Conservation (phyloP, 2,329 filamentous ascomycete species). For the Parastagonospora avenae region DNA sequence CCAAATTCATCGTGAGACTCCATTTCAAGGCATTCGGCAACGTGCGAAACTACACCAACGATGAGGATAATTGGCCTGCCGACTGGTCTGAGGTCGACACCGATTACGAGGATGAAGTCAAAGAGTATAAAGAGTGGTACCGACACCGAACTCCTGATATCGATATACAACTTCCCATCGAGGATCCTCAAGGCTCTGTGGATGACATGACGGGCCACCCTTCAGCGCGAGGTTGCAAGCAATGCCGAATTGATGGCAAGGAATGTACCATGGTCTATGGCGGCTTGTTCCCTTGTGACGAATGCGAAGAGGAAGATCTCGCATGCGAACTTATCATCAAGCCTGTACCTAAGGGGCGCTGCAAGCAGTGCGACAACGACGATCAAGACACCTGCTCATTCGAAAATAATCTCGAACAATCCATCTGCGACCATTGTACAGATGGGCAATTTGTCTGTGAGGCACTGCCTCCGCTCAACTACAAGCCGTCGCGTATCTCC, state of each 20-base stretch:
- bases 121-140: conserved; percentile 9
- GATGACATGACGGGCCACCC: conserved; percentile 44
- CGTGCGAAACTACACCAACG: conserved; percentile 28
- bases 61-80: conserved; percentile 35
- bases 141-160: conserved; percentile 16
- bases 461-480: conserved; percentile 17
- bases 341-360: conserved; percentile 37
- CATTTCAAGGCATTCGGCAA: conserved; percentile 19
- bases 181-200: conserved; percentile 25
- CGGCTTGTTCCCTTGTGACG: conserved; percentile 32
- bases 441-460: conserved; percentile 18
- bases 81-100: conserved; percentile 26
- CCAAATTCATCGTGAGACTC: conserved; percentile 27
- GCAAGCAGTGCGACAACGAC: conserved; percentile 32
- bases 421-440: conserved; percentile 26
- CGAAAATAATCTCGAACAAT: conserved; percentile 16
- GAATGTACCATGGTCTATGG: conserved; percentile 35
- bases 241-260: conserved; percentile 32
- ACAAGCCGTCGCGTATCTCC: conserved; percentile 21
- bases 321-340: conserved; percentile 42
- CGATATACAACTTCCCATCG: conserved; percentile 18
- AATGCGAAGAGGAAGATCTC: conserved; percentile 21
- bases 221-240: conserved; percentile 40
- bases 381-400: conserved; percentile 26
- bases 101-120: conserved; percentile 15